phyloP scores from a whole-genome alignment of 352 stramenopile species.

The Globisporangium recalcitrans region DNA sequence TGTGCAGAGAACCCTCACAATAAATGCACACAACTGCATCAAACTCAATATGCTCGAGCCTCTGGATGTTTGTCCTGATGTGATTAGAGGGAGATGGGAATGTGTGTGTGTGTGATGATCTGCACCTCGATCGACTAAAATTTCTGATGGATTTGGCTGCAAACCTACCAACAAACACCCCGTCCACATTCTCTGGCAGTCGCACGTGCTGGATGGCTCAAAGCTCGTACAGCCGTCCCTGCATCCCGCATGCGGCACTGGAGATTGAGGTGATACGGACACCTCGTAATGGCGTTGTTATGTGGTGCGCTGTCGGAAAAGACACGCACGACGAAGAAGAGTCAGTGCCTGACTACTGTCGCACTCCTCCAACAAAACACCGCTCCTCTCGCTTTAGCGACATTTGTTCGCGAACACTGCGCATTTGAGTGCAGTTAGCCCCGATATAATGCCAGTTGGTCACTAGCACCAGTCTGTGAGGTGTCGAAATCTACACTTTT shows the following conservation, averaged over 20 bases:
- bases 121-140: no score
- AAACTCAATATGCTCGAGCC: not conserved
- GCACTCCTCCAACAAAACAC: not conserved
- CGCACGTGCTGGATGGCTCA: no score
- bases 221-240: no score
- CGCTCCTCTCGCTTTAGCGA: no score
- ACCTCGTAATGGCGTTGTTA: not conserved
- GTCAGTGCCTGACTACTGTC: not conserved
- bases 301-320: not conserved
- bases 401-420: no score
- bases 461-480: not conserved
- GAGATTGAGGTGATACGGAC: not conserved
- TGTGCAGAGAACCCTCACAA: not conserved
- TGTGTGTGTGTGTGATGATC: no score
- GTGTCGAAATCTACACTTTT: not conserved
- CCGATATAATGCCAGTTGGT: not conserved
- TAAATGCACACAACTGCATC: not conserved
- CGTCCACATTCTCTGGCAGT: no score
- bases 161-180: no score
- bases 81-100: no score
- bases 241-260: not conserved
- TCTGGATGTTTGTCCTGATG: no score
- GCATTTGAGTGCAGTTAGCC: no score
- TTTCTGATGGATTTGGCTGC: no score
- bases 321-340: not conserved